Evolutionary conservation across 768 basidiomycete genomes (phyloP).

Genomic region (Roridomyces roridus): DNA sequence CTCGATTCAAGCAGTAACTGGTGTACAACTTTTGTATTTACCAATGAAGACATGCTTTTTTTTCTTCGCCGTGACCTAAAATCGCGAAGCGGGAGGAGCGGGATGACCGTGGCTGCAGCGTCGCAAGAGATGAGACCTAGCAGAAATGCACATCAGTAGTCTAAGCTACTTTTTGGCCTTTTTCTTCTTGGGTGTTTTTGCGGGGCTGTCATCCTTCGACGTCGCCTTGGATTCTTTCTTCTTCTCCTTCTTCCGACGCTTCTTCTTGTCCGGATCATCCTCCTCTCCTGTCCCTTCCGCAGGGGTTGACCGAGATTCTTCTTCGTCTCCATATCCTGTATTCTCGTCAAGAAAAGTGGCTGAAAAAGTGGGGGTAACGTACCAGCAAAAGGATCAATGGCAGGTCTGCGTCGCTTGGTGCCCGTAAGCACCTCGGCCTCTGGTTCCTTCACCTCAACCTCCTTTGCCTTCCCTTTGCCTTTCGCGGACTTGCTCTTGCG

Average conservation of each 20-base stretch:
- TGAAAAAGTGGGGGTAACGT: conserved; percentile 2
- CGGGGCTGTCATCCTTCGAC: neutral
- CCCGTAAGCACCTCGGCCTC: conserved; percentile 21
- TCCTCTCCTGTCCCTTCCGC: conserved; percentile 12
- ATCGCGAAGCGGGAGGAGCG: too few relatives aligned
- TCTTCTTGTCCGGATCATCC: conserved; percentile 37
- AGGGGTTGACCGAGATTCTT: too few relatives aligned
- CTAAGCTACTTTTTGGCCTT: conserved; percentile 10
- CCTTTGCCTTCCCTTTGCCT: conserved; percentile 44
- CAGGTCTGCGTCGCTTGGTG: conserved; percentile 56
- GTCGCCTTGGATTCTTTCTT: neutral
- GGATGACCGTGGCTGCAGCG: too few relatives aligned
- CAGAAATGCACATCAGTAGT: too few relatives aligned
- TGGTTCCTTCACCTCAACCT: conserved; percentile 11
- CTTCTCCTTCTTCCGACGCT: conserved; percentile 29
- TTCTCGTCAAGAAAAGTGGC: neutral
- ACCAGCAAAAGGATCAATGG: conserved; percentile 75
- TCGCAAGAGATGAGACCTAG: too few relatives aligned
- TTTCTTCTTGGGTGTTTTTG: conserved; percentile 20
- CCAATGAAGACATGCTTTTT: too few relatives aligned
- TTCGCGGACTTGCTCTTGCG: conserved; percentile 32
- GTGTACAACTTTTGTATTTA: too few relatives aligned
- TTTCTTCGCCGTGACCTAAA: too few relatives aligned
- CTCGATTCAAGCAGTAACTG: too few relatives aligned
- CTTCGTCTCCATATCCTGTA: conserved; percentile 44